phyloP scores from a whole-genome alignment of 2,329 filamentous ascomycete genomes.

The Trichoderma koningiopsis region DNA sequence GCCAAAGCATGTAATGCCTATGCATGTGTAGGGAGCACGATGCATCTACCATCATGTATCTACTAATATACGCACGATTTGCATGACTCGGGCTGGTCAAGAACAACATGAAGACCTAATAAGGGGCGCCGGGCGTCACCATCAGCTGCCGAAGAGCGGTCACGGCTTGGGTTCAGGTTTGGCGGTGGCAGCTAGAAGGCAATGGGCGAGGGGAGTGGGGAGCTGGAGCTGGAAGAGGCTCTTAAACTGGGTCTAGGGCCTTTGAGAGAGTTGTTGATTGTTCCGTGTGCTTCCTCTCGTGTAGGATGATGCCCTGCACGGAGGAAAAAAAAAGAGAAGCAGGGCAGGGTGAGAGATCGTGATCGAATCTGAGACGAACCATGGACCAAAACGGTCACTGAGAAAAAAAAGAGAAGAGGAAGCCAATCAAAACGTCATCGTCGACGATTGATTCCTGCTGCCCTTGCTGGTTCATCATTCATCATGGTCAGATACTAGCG shows the following conservation, averaged over 20 bases:
- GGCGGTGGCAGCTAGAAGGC: slow-evolving; percentile 6
- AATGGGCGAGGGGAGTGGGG: not conserved
- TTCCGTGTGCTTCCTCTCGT: not conserved
- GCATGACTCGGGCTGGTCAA: not conserved
- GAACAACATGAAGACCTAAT: not conserved
- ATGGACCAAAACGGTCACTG: not conserved
- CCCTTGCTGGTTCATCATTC: not conserved
- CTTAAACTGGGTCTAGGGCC: not conserved
- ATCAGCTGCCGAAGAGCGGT: slow-evolving; percentile 16
- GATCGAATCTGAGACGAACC: slow-evolving; percentile 4
- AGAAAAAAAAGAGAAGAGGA: not conserved
- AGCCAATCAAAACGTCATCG: slow-evolving; percentile 2
- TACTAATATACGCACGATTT: not conserved
- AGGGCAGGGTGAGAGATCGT: not conserved
- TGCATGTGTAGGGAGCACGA: slow-evolving; percentile 8
- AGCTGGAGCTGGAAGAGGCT: not conserved
- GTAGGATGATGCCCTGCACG: not conserved
- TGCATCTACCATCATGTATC: not conserved
- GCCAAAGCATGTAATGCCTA: not conserved
- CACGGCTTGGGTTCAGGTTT: not conserved
- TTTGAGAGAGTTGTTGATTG: not conserved
- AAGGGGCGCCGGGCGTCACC: slow-evolving; percentile 9
- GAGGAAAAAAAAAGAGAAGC: not conserved
- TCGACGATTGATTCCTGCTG: not conserved
- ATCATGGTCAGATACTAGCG: slow-evolving; percentile 20